These are phyloP conservation scores for Tetraselmis chui DNA, from an alignment of 139 green algal species.

Conservation along the genomic window DNA sequence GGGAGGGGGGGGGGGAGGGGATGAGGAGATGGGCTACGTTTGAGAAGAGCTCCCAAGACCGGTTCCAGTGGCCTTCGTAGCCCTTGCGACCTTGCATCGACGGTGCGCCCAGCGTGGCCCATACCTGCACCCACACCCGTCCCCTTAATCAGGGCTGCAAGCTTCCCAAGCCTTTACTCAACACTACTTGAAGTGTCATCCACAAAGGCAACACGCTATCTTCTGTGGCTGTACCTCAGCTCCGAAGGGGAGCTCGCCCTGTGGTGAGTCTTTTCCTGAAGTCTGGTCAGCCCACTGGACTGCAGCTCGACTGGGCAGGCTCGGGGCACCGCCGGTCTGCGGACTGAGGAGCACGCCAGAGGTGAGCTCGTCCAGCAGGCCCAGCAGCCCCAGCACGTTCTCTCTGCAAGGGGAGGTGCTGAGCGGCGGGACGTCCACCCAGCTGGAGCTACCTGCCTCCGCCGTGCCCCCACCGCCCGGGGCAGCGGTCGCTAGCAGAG, in stretches of 20 bases:
- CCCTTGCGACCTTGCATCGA: background rate
- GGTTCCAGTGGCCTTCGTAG: background rate
- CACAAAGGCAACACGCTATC: too few species aligned
- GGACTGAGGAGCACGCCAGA: conserved; percentile 14
- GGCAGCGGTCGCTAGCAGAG: background rate
- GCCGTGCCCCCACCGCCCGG: background rate
- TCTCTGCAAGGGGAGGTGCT: background rate
- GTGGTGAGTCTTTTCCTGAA: background rate
- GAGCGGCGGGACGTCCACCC: background rate
- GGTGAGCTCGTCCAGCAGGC: conserved; percentile 27
- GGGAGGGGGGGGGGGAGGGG: too few species aligned
- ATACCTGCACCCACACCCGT: background rate
- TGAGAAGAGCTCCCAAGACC: background rate
- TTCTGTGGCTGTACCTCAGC: too few species aligned
- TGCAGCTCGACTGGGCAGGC: background rate
- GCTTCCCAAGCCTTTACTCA: too few species aligned
- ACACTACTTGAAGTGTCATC: too few species aligned
- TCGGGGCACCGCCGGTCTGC: background rate
- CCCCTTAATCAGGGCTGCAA: too few species aligned
- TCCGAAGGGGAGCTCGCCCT: background rate
- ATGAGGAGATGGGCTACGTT: too few species aligned
- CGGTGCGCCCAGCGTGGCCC: background rate
- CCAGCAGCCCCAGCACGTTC: conserved; percentile 20
- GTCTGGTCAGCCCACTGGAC: conserved; percentile 12
- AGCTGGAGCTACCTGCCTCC: background rate